phyloP scores from a whole-genome alignment of 2,329 filamentous ascomycete species.

The Clarireedia monteithiana region DNA sequence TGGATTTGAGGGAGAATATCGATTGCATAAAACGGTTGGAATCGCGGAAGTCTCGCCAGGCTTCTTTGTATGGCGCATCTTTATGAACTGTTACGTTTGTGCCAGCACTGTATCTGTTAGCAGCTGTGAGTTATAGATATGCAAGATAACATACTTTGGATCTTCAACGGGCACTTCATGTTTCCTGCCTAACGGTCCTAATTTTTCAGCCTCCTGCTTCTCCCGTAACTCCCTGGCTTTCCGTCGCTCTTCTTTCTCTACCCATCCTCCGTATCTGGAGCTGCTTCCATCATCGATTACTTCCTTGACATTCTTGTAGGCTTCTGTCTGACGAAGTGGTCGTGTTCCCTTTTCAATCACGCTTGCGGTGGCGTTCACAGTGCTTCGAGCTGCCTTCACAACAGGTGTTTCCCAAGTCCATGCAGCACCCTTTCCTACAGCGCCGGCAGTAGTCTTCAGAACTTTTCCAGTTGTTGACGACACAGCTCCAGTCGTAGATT shows the following conservation, averaged over 20 bases:
- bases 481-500: slow-evolving; percentile 77
- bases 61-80: slow-evolving; percentile 94
- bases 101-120: slow-evolving; percentile 60
- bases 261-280: slow-evolving; percentile 91
- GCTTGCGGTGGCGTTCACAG: slow-evolving; percentile 76
- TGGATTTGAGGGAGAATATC: slow-evolving; percentile 75
- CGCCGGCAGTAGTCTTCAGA: slow-evolving; percentile 77
- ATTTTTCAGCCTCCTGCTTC: slow-evolving; percentile 45
- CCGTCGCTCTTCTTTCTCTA: slow-evolving; percentile 89
- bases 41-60: slow-evolving; percentile 95
- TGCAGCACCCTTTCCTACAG: slow-evolving; percentile 80
- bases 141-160: slow-evolving; percentile 60
- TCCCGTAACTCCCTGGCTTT: slow-evolving; percentile 69
- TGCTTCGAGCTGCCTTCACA: slow-evolving; percentile 83
- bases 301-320: slow-evolving; percentile 89
- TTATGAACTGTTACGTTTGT: slow-evolving; percentile 95
- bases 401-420: slow-evolving; percentile 98
- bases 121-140: slow-evolving; percentile 11
- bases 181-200: slow-evolving; percentile 33
- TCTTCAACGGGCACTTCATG: slow-evolving; percentile 69
- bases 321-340: slow-evolving; percentile 88
- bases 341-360: slow-evolving; percentile 91
- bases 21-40: slow-evolving; percentile 81
- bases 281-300: slow-evolving; percentile 96
- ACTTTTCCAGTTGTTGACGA: slow-evolving; percentile 70